Evolutionary conservation across 306 rosid species (phyloP).

Genomic region (Dryas drummondii): DNA sequence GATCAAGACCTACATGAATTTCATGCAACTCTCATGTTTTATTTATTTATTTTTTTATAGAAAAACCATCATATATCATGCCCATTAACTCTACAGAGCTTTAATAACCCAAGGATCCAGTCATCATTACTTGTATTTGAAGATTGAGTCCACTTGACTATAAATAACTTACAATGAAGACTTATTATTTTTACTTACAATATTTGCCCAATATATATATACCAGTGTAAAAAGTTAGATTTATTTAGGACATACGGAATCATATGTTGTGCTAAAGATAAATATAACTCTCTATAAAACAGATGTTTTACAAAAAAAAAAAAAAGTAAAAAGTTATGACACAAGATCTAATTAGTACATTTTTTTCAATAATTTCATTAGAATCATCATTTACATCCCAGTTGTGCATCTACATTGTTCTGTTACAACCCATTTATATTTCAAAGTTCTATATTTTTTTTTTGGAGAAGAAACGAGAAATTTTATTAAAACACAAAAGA

Average conservation of each 20-base stretch:
- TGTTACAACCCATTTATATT: neutral
- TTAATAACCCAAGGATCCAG: neutral
- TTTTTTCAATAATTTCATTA: neutral
- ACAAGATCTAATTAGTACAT: neutral
- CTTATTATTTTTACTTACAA: neutral
- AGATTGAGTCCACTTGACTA: neutral
- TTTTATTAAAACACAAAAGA: too few species aligned
- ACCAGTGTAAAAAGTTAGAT: too few species aligned
- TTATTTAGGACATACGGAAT: neutral
- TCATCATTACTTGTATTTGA: neutral
- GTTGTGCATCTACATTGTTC: neutral
- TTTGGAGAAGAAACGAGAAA: too few species aligned
- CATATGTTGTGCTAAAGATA: neutral
- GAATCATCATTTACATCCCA: neutral
- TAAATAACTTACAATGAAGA: neutral
- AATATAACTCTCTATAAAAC: conserved; percentile 8
- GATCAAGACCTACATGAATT: conserved; percentile 9
- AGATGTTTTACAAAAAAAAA: neutral
- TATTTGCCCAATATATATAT: too few species aligned
- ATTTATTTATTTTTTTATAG: neutral
- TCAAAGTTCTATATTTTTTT: too few species aligned
- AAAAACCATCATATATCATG: neutral
- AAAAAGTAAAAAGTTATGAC: neutral
- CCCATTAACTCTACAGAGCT: neutral
- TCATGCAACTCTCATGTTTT: neutral